Conservation (phyloP, 2,329 filamentous ascomycete species). For the Alternaria viburni region DNA sequence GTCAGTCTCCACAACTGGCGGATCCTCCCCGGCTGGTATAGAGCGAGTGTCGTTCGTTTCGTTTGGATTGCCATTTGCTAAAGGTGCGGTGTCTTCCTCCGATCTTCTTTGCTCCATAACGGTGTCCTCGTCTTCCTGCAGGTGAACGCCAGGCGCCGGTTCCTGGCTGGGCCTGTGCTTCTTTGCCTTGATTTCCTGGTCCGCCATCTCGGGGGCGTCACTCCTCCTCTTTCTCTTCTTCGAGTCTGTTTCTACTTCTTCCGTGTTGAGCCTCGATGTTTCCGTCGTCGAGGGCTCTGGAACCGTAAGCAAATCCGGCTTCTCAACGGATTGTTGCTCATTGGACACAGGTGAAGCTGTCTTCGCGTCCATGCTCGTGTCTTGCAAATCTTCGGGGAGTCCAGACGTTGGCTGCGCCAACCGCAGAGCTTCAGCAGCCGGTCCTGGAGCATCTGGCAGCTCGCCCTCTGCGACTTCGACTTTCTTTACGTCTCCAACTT, state of each 20-base stretch:
- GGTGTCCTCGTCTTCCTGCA: slow-evolving; percentile 40
- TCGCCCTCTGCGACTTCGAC: slow-evolving; percentile 10
- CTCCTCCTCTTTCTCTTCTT: slow-evolving; percentile 53
- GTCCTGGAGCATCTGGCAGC: slow-evolving; percentile 28
- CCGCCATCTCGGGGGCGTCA: slow-evolving; percentile 43
- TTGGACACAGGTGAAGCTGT: slow-evolving; percentile 29
- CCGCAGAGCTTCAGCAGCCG: slow-evolving; percentile 30
- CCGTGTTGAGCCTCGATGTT: slow-evolving; percentile 43
- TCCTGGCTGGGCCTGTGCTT: slow-evolving; percentile 51
- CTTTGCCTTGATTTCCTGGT: slow-evolving; percentile 51
- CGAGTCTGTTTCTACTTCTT: slow-evolving; percentile 47
- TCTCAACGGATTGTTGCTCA: slow-evolving; percentile 43
- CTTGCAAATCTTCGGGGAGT: slow-evolving; percentile 1
- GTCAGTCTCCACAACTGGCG: slow-evolving; percentile 9
- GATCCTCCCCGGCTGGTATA: slow-evolving; percentile 1
- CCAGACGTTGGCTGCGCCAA: slow-evolving; percentile 14
- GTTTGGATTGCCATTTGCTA: slow-evolving; percentile 5
- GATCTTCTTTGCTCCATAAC: slow-evolving; percentile 38
- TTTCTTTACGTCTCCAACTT: slow-evolving; percentile 9
- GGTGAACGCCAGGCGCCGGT: slow-evolving; percentile 32
- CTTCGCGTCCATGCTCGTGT: slow-evolving; percentile 5
- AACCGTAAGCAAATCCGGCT: slow-evolving; percentile 32
- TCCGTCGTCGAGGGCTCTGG: slow-evolving; percentile 38
- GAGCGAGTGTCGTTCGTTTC: slow-evolving; percentile 4
- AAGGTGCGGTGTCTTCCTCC: slow-evolving; percentile 23